Evolutionary conservation across 2,329 filamentous ascomycete species (phyloP).

Genomic region (Sclerotinia minor): DNA sequence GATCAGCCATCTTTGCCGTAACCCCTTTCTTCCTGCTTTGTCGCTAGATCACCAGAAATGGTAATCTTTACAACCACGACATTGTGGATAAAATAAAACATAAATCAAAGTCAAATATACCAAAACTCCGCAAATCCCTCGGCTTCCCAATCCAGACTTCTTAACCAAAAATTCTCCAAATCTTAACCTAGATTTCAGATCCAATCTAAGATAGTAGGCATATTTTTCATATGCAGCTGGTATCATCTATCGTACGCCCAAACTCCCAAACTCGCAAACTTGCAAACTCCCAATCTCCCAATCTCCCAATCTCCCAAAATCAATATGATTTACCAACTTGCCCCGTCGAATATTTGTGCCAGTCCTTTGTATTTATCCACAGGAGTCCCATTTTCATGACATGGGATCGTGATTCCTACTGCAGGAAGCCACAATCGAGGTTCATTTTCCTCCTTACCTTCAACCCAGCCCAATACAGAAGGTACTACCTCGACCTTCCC

Average conservation of each 20-base stretch:
- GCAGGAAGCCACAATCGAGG: background rate
- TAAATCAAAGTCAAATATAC: too few relatives aligned
- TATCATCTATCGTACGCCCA: background rate
- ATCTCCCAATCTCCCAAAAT: background rate
- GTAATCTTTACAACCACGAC: background rate
- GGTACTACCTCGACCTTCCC: background rate
- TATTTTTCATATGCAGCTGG: background rate
- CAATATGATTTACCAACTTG: background rate
- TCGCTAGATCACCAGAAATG: background rate
- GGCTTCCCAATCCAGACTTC: too few relatives aligned
- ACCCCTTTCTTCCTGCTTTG: rapidly evolving
- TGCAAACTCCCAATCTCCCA: background rate
- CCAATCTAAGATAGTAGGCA: too few relatives aligned
- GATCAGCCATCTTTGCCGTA: too few relatives aligned
- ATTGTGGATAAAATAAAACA: background rate
- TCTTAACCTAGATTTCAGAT: too few relatives aligned
- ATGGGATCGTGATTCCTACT: background rate
- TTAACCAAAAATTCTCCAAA: too few relatives aligned
- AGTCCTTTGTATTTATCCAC: background rate
- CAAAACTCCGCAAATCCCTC: too few relatives aligned
- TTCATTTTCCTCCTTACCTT: background rate
- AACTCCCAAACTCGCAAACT: background rate
- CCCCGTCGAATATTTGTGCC: background rate
- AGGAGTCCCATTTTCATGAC: background rate
- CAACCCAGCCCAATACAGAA: background rate